Evolutionary conservation across 208 protist genomes (phyloP).

Genomic region (Trypanosoma platydactyli): DNA sequence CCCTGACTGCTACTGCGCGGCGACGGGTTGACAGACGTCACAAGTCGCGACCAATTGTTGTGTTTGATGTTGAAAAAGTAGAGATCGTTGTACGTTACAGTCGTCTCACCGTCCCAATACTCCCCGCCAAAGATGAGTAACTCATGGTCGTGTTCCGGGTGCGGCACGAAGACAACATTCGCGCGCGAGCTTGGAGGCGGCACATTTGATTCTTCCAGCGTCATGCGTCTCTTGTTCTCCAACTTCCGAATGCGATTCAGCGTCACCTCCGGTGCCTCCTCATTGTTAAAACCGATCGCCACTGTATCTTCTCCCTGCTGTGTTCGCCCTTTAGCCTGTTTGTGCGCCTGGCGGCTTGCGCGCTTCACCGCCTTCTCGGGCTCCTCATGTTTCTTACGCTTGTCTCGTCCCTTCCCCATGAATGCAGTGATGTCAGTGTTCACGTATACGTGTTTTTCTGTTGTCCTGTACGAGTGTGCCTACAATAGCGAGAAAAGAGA

Average conservation of each 20-base stretch:
- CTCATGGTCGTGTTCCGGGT: constrained; percentile 77
- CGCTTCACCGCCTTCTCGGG: constrained; percentile 75
- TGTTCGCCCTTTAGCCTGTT: constrained; percentile 47
- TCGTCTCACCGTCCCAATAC: constrained; percentile 85
- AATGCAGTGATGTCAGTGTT: neutral
- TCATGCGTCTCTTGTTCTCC: constrained; percentile 61
- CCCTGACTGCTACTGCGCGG: constrained; percentile 85
- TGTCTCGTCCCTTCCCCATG: constrained; percentile 92
- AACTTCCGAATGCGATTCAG: constrained; percentile 77
- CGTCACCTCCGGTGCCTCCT: constrained; percentile 83
- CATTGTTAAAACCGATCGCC: constrained; percentile 72
- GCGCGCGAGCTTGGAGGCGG: constrained; percentile 70
- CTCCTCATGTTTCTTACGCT: constrained; percentile 90
- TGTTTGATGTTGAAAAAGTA: constrained; percentile 81
- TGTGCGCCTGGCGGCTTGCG: constrained; percentile 59
- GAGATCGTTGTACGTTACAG: constrained; percentile 88
- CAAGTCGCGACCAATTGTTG: constrained; percentile 66
- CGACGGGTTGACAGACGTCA: constrained; percentile 61
- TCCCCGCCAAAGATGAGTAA: constrained; percentile 91
- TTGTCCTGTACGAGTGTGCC: no score
- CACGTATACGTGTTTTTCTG: neutral
- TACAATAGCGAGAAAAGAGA: neutral
- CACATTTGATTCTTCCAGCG: constrained; percentile 65
- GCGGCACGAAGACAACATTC: constrained; percentile 72
- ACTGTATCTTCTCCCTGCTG: constrained; percentile 27